Base-by-base conservation (phyloP, 208 protist species). In the Leishmania aethiopica region DNA sequence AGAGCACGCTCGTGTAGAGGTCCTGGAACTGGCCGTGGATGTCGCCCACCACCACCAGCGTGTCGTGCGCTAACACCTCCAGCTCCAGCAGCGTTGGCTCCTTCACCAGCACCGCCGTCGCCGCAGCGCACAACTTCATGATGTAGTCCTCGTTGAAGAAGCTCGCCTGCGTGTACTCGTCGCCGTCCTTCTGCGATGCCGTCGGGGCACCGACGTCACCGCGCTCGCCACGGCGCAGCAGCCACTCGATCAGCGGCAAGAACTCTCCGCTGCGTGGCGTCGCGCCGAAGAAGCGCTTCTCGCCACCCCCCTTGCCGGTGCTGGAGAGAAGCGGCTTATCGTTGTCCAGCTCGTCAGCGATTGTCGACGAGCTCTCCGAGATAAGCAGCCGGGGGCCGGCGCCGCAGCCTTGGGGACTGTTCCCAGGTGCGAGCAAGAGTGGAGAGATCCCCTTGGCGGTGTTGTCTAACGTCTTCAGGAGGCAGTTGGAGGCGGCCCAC, bases 11-110 rank as follows among this genome's bases (percentile, higher is more conserved):
- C 47, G 69, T 79, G 87, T 88, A 85, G n/a, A 97, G 82, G 77
- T 95, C 93, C 53, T 84, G 83, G 79, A 97, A 91, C 80, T 96
- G 89, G 42, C 94, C 94, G 80, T 96, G 92, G 70, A 96, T 91
- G 77, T 97, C 93, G 45, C 94, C 94, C 42, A 95, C 92, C 28
- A 97, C 92, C 72, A 97, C 85, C n/a, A 95, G 84, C 37, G 81
- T 88, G 76, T 95, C 90, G 49, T 85, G 73, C 71, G 60, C 66
- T 3, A 47, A 15, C 22, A 93, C 84, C 17, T 85, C 49, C 15
- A 95, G 67, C 22, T 89, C 75, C 70, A 93, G 77, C 70, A 95
- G 67, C 6, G 80, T 51, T 19, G 83, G 81, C 83, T 93, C 90
- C 32, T 53, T 57, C 69, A 55, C 80, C 40, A 93, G 82, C 55